Evolutionary conservation across 2,329 filamentous ascomycete genomes (phyloP), one percentile per base, ranked within the genome.

Genomic region (Emergomyces orientalis): DNA sequence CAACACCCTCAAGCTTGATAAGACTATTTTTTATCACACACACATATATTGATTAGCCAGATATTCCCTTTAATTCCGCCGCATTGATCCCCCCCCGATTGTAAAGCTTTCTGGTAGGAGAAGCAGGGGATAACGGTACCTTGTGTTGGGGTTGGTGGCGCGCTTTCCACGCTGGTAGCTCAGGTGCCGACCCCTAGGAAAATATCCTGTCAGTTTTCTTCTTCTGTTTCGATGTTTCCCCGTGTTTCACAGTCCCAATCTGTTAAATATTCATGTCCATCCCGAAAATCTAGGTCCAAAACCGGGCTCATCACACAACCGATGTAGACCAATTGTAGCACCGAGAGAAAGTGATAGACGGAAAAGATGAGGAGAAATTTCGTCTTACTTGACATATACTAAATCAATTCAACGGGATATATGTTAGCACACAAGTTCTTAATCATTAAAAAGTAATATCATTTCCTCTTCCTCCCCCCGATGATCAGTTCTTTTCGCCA

Each of bases 1-100:
- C 91, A 75, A 97, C 94, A 80, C 93, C 93, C 86, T 99, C 93
- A 76, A 99, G 96, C 88, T 97, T 94, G 83, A 99, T 89, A 82
- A 97, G 85, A 79, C 90, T 85, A 68, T 74, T 63, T 65, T 47
- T 65, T 37, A 37, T 8, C 34, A 37, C 22, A 22, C 27, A 34
- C 27, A 54, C 8, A 32, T 17, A 19, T 61, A 9, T 27, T 57
- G 63, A 68, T 74, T 68, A 72, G 41, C 41, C 27, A 19, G 32
- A 25, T 19, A 55, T 59, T 41, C 56, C 39, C 17, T n/a, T 34
- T 45, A 9, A n/a, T 13, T n/a, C 13, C 11, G 47, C 22, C 47
- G 22, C 11, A 22, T n/a, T n/a, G 9, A 11, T 2, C 14, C 52
- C 2, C 7, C 32, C 7, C 32, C 34, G 34, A 9, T 32, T 6